A percentile compares a stretch with the other conserved stretches of the same genome.
These are phyloP conservation scores for Medicago truncatula DNA, from an alignment of 306 rosid genomes.

Conservation along the genomic window MtrunA17r5.0-ANR NC_053043.1:9652501-9653000, in stretches of 20 bases:
- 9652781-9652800: too few species aligned
- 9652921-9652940: constrained; percentile 28
- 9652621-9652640: not conserved
- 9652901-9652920: not conserved
- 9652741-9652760: not conserved
- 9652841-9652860: constrained; percentile 10
- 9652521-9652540: not conserved
- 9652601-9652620: not conserved
- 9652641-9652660: not conserved
- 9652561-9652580: not conserved
- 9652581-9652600: not conserved
- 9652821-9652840: not conserved
- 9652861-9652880: not conserved
- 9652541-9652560: not conserved
- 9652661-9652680: not conserved
- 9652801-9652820: not conserved
- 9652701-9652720: not conserved
- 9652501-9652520: not conserved
- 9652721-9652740: not conserved
- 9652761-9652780: not conserved
- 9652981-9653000: too few species aligned
- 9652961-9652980: too few species aligned
- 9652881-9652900: not conserved
- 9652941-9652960: constrained; percentile 28
- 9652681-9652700: not conserved